Conservation (phyloP, 2,329 filamentous ascomycete species). For the Claviceps fusiformis region DNA sequence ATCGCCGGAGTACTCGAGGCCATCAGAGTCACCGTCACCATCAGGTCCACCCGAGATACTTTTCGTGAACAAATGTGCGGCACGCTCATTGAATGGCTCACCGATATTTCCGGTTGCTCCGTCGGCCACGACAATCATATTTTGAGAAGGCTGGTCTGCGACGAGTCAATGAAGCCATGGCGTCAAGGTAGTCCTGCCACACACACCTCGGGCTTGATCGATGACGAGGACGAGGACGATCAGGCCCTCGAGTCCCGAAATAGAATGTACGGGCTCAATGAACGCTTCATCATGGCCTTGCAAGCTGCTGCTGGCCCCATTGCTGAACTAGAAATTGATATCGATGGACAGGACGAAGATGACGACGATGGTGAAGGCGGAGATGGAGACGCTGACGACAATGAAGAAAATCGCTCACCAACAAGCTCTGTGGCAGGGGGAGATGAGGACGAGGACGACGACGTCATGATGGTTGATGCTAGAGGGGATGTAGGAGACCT, state of each 20-base stretch:
- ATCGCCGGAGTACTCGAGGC: slow-evolving; percentile 84
- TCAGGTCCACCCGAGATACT: slow-evolving; percentile 83
- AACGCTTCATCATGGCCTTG: slow-evolving; percentile 23
- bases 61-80: slow-evolving; percentile 98
- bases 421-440: slow-evolving; percentile 21
- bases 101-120: slow-evolving; percentile 80
- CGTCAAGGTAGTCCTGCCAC: slow-evolving; percentile 69
- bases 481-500: slow-evolving; percentile 31
- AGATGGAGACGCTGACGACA: slow-evolving; percentile 31
- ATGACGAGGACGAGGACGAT: slow-evolving; percentile 33
- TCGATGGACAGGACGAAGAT: slow-evolving; percentile 20
- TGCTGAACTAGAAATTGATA: slow-evolving; percentile 16
- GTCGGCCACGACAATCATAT: slow-evolving; percentile 70
- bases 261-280: slow-evolving; percentile 20
- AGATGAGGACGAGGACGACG: slow-evolving; percentile 38
- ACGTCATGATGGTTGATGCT: slow-evolving; percentile 45
- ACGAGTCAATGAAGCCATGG: slow-evolving; percentile 84
- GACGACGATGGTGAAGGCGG: slow-evolving; percentile 48
- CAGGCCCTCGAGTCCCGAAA: slow-evolving; percentile 28
- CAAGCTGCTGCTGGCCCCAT: slow-evolving; percentile 19
- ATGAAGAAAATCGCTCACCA: slow-evolving; percentile 21
- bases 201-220: slow-evolving; percentile 43
- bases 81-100: slow-evolving; percentile 92
- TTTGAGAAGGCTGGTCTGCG: slow-evolving; percentile 69
- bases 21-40: slow-evolving; percentile 91